Evolutionary conservation across 192 early-diverging fungal species (phyloP).

Genomic region (Backusella australiensis): DNA sequence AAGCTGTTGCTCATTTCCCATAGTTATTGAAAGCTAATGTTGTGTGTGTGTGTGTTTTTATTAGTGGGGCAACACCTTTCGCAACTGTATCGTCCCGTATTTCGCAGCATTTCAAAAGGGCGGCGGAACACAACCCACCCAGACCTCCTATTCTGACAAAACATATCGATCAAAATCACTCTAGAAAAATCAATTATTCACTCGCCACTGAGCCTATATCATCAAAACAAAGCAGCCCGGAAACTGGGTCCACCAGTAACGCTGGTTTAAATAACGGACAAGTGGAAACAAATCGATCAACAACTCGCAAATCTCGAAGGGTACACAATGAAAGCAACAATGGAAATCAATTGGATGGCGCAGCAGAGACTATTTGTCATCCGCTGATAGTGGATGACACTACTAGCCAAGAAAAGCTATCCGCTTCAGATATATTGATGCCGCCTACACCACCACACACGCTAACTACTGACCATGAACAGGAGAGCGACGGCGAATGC

Average conservation of each 20-base stretch:
- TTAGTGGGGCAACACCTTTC: slow-evolving; percentile 78
- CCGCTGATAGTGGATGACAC: not conserved
- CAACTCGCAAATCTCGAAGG: not conserved
- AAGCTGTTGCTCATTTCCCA: slow-evolving; percentile 35
- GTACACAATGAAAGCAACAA: not conserved
- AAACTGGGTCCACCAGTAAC: not conserved
- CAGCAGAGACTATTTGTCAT: not conserved
- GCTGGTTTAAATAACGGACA: not conserved
- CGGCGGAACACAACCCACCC: slow-evolving; percentile 72
- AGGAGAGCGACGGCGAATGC: slow-evolving; percentile 40
- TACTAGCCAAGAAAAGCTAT: not conserved
- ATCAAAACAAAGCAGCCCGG: not conserved
- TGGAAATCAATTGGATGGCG: not conserved
- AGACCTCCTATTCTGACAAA: slow-evolving; percentile 70
- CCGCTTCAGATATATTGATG: not conserved
- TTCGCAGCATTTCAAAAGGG: slow-evolving; percentile 86
- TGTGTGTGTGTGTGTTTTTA: not conserved
- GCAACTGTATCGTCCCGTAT: slow-evolving; percentile 89
- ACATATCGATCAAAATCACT: slow-evolving; percentile 64
- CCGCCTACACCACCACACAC: not conserved
- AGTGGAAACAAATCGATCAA: not conserved
- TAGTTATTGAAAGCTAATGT: not conserved
- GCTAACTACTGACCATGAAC: not conserved
- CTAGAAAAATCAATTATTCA: slow-evolving; percentile 75
- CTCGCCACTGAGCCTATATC: slow-evolving; percentile 42